These are phyloP conservation scores for Neoarthrinium moseri DNA, from an alignment of 2,329 filamentous ascomycete species.

Conservation along the genomic window DNA sequence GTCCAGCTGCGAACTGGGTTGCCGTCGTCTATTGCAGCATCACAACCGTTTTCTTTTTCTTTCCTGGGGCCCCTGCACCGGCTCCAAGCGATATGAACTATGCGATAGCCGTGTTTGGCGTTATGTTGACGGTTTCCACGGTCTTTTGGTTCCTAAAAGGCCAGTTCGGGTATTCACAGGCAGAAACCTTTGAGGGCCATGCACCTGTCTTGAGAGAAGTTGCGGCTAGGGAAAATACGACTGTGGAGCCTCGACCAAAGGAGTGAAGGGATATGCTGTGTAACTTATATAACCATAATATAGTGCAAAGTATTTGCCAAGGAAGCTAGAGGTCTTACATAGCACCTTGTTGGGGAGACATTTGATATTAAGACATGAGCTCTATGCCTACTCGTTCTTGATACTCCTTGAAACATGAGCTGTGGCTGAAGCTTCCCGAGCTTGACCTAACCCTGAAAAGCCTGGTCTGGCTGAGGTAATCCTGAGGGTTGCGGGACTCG, in stretches of 20 bases:
- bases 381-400: too few relatives aligned
- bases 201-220: background rate
- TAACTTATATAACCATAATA: too few relatives aligned
- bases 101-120: conserved; percentile 55
- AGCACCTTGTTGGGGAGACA: too few relatives aligned
- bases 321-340: too few relatives aligned
- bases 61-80: conserved; percentile 45
- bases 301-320: too few relatives aligned
- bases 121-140: conserved; percentile 50
- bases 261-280: too few relatives aligned
- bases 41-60: conserved; percentile 56
- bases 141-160: conserved; percentile 51
- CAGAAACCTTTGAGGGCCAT: conserved; percentile 20
- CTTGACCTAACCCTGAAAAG: too few relatives aligned
- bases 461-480: too few relatives aligned
- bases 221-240: background rate
- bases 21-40: conserved; percentile 50
- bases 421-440: too few relatives aligned
- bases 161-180: conserved; percentile 33
- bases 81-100: conserved; percentile 53
- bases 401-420: too few relatives aligned
- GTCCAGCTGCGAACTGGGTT: conserved; percentile 43
- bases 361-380: too few relatives aligned
- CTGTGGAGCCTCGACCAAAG: background rate
- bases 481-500: too few relatives aligned